A percentile compares a stretch with the other conserved stretches of the same genome.
Evolutionary conservation across 768 basidiomycete genomes (phyloP).

Genomic region (Pleurotus citrinopileatus): DNA sequence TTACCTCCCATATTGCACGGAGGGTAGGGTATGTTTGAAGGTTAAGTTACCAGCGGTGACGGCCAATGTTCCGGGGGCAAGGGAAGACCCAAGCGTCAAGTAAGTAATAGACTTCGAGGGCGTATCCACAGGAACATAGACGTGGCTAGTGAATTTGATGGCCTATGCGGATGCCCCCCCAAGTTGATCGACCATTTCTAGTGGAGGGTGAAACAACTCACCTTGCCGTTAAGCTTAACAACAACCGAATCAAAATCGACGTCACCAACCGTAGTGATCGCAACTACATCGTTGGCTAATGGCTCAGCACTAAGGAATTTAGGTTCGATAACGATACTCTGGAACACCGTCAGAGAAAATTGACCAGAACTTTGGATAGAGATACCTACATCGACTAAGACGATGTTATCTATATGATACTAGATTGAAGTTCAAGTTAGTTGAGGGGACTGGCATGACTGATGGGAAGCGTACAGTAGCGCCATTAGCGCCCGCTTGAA

Average conservation of each 20-base stretch:
- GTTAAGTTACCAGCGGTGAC: constrained; percentile 38
- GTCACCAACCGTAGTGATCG: constrained; percentile 44
- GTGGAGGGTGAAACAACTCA: constrained; percentile 15
- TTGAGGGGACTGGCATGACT: neutral
- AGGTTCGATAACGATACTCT: constrained; percentile 31
- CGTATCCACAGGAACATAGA: constrained; percentile 42
- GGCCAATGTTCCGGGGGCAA: constrained; percentile 38
- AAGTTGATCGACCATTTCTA: too few relatives aligned
- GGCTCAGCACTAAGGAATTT: constrained; percentile 53
- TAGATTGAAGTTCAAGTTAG: constrained; percentile 12
- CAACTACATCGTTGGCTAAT: constrained; percentile 41
- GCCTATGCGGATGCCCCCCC: too few relatives aligned
- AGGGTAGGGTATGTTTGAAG: constrained; percentile 41
- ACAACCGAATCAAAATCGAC: constrained; percentile 38
- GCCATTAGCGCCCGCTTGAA: constrained; percentile 45
- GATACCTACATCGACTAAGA: constrained; percentile 35
- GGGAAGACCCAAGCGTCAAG: constrained; percentile 35
- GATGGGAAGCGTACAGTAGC: constrained; percentile 28
- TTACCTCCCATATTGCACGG: constrained; percentile 39
- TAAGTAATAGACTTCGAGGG: constrained; percentile 48
- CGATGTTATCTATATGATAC: constrained; percentile 52
- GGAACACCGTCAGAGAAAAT: too few relatives aligned
- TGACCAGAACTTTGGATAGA: constrained; percentile 13
- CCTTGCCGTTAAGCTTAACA: constrained; percentile 37
- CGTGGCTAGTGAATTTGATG: constrained; percentile 29